These are phyloP conservation scores for Triticum monococcum DNA, from an alignment of 176 grass and related monocot species.

Conservation along the genomic window DNA sequence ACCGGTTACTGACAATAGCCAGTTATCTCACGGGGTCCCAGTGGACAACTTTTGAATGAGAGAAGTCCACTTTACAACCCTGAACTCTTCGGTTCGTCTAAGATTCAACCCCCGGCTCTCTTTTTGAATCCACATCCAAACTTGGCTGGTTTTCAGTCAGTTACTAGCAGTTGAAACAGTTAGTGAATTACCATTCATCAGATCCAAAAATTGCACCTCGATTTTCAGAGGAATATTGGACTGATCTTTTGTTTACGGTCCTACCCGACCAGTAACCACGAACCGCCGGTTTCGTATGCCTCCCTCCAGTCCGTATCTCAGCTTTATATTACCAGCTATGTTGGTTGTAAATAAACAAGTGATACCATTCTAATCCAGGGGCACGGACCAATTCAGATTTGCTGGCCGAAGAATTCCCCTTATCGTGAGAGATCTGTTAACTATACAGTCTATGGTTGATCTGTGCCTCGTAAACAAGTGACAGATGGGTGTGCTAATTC, in stretches of 20 bases:
- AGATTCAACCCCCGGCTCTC: too few species aligned
- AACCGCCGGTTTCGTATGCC: neutral
- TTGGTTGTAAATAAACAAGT: slow-evolving; percentile 9
- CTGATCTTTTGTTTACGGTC: neutral
- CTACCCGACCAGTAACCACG: neutral
- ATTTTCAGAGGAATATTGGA: neutral
- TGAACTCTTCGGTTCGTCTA: too few species aligned
- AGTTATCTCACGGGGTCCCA: neutral
- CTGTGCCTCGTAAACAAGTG: neutral
- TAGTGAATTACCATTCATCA: neutral
- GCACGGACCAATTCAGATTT: neutral
- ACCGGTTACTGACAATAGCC: neutral
- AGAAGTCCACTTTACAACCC: too few species aligned
- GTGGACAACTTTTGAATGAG: neutral
- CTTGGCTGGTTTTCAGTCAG: neutral
- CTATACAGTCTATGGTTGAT: neutral
- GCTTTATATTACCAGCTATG: neutral
- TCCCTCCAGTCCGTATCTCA: neutral
- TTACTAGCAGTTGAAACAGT: neutral
- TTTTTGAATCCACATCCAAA: neutral
- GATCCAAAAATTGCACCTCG: neutral
- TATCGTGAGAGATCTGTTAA: neutral
- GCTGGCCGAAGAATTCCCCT: neutral
- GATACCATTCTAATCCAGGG: neutral
- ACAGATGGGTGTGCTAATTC: neutral